phyloP scores from a whole-genome alignment of 208 protist genomes.

The Vickermania spadyakhi region DNA sequence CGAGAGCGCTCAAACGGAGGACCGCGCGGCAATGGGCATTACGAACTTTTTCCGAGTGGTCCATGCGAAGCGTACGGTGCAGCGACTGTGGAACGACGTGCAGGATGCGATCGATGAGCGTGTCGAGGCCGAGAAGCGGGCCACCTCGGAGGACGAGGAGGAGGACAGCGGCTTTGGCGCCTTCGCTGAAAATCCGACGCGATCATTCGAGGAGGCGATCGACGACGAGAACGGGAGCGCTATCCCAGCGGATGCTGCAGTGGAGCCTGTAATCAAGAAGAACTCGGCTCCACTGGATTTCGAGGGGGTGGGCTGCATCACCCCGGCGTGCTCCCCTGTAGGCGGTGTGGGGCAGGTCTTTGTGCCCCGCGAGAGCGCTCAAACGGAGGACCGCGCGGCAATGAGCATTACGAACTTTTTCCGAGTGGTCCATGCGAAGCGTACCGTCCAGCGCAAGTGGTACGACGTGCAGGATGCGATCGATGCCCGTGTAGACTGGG shows the following conservation, averaged over 20 bases:
- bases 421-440: slow-evolving; percentile 10
- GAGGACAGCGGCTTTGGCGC: neutral
- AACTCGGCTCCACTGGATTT: neutral
- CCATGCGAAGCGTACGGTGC: slow-evolving; percentile 8
- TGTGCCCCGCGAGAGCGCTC: neutral
- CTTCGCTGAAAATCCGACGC: neutral
- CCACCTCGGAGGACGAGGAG: neutral
- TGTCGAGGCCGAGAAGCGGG: neutral
- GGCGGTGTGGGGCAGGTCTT: slow-evolving; percentile 3
- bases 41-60: slow-evolving; percentile 10
- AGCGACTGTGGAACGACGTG: neutral
- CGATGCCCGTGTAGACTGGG: neutral
- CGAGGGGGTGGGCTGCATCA: slow-evolving; percentile 7
- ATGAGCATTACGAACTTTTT: slow-evolving; percentile 5
- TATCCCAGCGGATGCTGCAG: neutral
- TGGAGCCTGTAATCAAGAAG: neutral
- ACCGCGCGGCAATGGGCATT: neutral
- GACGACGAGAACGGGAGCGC: neutral
- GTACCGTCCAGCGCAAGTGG: neutral
- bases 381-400: neutral
- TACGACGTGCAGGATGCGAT: slow-evolving; percentile 3
- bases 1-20: neutral
- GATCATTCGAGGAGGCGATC: neutral
- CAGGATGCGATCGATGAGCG: neutral
- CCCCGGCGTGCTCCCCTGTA: slow-evolving; percentile 9